Base-by-base conservation (phyloP, 306 rosid species). In the Corylus americana region DNA sequence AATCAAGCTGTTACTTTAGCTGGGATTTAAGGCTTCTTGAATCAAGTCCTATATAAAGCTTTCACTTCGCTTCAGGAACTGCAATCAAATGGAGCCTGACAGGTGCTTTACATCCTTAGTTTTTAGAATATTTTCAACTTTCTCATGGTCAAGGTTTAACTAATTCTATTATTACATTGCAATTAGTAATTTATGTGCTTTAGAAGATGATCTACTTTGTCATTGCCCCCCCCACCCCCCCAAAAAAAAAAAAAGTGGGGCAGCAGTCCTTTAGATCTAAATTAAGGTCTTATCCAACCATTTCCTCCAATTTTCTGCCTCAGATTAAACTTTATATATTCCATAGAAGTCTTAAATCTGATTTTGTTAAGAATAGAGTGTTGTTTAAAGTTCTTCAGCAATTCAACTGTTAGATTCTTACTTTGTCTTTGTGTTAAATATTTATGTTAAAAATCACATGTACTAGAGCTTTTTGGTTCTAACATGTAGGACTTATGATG, bases 71-170 rank as follows among this genome's bases (percentile, higher is more conserved):
- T 17, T 67, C 71, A 37, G 27, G 6, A 37, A 7, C 16, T 12
- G 53, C 72, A 68, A 17, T 68, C 72, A 70, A 53, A 88, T 86
- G 91, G 89, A 83, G 69, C 80, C 80, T 77, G 89, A 86, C 77
- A 88, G 91, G 91, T 88, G 71, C 76, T 18, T 27, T 76, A 78
- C 58, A 31, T 64, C 63, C 48, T 63, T 58, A 59, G 63, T 67
- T 83, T 53, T 11, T 18, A 29, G 57, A 17, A 58, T 74, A 31
- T 83, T 39, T 67, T 67, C 29, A 42, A 37, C 50, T 67, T 10
- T 29, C 39, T n/a, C 31, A 42, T 4, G 0, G 53, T 68, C 51
- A 9, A 68, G 17, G 16, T 68, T 51, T n/a, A n/a, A 68, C 72
- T 29, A 10, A 44, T 42, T 68, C n/a, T 68, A 42, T 42, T 51